Evolutionary conservation across 1,284 basidiomycete genomes (phyloP), one percentile per base, ranked within the genome.

Genomic region (Schizopora paradoxa): DNA sequence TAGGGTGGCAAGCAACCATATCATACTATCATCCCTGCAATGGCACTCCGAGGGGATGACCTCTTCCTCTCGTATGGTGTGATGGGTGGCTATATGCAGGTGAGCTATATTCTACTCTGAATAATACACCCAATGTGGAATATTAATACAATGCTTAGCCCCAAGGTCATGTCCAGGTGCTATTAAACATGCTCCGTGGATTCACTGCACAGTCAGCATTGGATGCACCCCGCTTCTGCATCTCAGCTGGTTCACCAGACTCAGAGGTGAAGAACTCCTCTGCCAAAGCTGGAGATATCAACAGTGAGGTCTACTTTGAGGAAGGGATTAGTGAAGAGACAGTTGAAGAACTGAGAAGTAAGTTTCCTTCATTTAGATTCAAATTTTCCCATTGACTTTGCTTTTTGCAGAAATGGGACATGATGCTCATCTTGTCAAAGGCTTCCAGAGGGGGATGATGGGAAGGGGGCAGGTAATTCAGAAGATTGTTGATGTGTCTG

Each of bases 41-140:
- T 97, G 71, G 94, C 82, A 0, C 87, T 87, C 2, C 76, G 79
- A 48, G 82, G 79, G 4, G 77, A 85, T 48, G 91, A 96, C 36
- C 70, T 97, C 1, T 91, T 93, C 69, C 66, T 97, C 57, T 82
- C 79, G 47, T 95, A 86, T 55, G 92, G 93, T 40, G 91, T 95
- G 13, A 95, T 95, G 92, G 91, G 90, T 46, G 91, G 90, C 2
- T 94, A 85, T 67, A 97, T 95, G 91, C 94, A 96, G 66, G 82
- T 77, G 26, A 57, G 63, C 35, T 21, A 5, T 23, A 8, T 6
- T 19, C 10, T 18, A 21, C 26, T 27, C 38, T 22, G 41, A 11
- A 32, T 22, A 7, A 6, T 28, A n/a, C 28, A 18, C 25, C 41
- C 26, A 45, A 18, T 29, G 38, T 33, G 13, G 18, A n/a, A 16